Conservation (phyloP, 2,329 filamentous ascomycete species). For the Diaporthe vaccinii region DNA sequence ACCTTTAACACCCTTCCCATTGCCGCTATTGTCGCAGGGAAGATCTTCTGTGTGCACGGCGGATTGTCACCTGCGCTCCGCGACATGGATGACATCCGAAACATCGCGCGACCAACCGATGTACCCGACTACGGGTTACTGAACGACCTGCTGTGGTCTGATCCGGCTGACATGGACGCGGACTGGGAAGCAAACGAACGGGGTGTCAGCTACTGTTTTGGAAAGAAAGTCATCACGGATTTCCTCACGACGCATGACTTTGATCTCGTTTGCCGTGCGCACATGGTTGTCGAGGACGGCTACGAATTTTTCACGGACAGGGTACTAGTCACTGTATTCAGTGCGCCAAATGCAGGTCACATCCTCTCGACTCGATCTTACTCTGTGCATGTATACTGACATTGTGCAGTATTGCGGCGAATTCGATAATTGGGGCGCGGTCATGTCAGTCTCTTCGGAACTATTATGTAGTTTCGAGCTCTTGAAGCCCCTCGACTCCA, state of each 20-base stretch:
- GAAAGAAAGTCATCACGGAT: slow-evolving; percentile 97
- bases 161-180: slow-evolving; percentile 96
- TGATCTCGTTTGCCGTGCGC: slow-evolving; percentile 94
- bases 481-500: slow-evolving; percentile 95
- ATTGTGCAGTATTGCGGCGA: slow-evolving; percentile 88
- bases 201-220: slow-evolving; percentile 98
- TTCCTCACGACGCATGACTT: slow-evolving; percentile 96
- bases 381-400: slow-evolving; percentile 44
- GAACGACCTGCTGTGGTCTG: slow-evolving; percentile 96
- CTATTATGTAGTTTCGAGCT: slow-evolving; percentile 97
- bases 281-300: slow-evolving; percentile 99
- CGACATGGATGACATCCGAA: slow-evolving; percentile 98
- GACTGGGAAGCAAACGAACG: slow-evolving; percentile 99
- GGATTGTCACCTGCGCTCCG: slow-evolving; percentile 91
- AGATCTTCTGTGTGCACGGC: slow-evolving; percentile 98
- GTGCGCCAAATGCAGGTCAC: slow-evolving; percentile 90
- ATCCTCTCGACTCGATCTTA: not conserved
- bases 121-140: slow-evolving; percentile 96
- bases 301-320: slow-evolving; percentile 99
- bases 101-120: slow-evolving; percentile 95
- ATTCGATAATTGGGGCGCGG: slow-evolving; percentile 98
- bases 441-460: slow-evolving; percentile 97
- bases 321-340: slow-evolving; percentile 96
- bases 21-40: slow-evolving; percentile 94
- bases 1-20: slow-evolving; percentile 97